Evolutionary conservation across 75 land plant species (phyloP).

Genomic region (Selaginella tamariscina): DNA sequence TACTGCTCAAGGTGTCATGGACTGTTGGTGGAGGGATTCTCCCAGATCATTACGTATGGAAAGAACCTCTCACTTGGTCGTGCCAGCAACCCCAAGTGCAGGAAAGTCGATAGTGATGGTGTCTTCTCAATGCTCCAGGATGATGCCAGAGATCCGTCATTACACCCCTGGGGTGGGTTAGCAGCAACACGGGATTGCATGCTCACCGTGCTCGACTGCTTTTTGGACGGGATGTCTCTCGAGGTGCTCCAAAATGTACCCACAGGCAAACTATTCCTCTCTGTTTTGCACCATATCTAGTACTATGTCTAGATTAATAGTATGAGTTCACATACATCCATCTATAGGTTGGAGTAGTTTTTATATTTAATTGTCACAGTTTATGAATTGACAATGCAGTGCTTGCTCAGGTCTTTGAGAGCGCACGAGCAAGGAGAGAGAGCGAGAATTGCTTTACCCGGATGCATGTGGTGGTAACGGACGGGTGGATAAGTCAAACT

Average conservation of each 20-base stretch:
- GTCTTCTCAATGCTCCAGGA: conserved; percentile 30
- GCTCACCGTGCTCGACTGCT: conserved; percentile 79
- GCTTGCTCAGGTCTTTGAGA: conserved; percentile 74
- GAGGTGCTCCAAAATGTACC: conserved; percentile 88
- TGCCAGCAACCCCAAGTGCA: background rate
- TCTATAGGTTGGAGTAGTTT: too few species aligned
- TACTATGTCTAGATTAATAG: background rate
- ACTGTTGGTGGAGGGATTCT: conserved; percentile 73
- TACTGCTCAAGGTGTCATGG: conserved; percentile 99
- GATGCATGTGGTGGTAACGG: conserved; percentile 99
- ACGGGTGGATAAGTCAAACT: conserved; percentile 94
- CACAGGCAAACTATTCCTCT: background rate
- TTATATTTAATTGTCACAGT: too few species aligned
- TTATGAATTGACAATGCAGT: too few species aligned
- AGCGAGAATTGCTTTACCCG: conserved; percentile 87
- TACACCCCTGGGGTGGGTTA: conserved; percentile 99
- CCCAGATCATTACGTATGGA: conserved; percentile 86
- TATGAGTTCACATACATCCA: too few species aligned
- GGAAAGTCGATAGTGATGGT: conserved; percentile 10
- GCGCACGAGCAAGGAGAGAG: conserved; percentile 83
- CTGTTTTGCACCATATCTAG: background rate
- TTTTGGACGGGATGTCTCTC: conserved; percentile 60
- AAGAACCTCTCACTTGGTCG: conserved; percentile 54
- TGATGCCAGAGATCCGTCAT: conserved; percentile 72
- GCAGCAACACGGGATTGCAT: conserved; percentile 70